Percentiles rank a stretch among this genome's conserved stretches.
These are phyloP conservation scores for Colletotrichum sp. DNA, from an alignment of 2,329 filamentous ascomycete species.

Conservation along the genomic window DNA sequence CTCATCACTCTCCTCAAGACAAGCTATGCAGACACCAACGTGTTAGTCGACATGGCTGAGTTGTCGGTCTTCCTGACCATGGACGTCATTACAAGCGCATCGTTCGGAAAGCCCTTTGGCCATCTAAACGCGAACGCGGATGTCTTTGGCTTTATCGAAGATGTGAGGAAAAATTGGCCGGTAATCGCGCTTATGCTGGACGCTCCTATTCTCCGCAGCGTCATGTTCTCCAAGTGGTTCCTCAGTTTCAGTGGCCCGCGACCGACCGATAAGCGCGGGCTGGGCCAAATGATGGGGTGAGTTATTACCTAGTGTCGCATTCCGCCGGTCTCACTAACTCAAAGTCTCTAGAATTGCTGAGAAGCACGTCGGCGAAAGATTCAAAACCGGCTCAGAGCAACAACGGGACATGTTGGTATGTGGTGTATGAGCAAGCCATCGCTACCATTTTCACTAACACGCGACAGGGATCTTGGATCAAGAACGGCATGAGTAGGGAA, in stretches of 20 bases:
- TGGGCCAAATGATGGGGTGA: conserved; percentile 25
- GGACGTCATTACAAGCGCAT: conserved; percentile 28
- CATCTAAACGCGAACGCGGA: conserved; percentile 27
- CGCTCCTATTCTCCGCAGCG: conserved; percentile 24
- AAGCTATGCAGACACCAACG: background rate
- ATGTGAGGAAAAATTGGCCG: conserved; percentile 10
- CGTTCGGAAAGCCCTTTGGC: conserved; percentile 29
- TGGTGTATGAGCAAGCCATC: background rate
- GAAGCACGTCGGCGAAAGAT: conserved; percentile 20
- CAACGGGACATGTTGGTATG: conserved; percentile 27
- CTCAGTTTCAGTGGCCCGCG: conserved; percentile 26
- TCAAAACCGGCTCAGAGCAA: background rate
- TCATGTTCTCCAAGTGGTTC: conserved; percentile 23
- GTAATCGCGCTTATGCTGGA: conserved; percentile 23
- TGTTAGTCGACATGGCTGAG: background rate
- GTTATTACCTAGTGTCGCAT: conserved; percentile 11
- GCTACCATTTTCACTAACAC: background rate
- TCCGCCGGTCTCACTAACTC: too few species aligned
- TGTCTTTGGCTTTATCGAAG: conserved; percentile 23
- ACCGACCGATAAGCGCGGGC: conserved; percentile 20
- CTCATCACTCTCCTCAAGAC: background rate
- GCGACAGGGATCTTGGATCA: conserved; percentile 34
- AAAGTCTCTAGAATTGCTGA: conserved; percentile 13
- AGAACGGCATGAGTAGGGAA: conserved; percentile 30
- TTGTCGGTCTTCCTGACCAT: conserved; percentile 11